These are phyloP conservation scores for Achaetomiella virescens DNA, from an alignment of 495 filamentous ascomycete species.

Conservation along the genomic window DNA sequence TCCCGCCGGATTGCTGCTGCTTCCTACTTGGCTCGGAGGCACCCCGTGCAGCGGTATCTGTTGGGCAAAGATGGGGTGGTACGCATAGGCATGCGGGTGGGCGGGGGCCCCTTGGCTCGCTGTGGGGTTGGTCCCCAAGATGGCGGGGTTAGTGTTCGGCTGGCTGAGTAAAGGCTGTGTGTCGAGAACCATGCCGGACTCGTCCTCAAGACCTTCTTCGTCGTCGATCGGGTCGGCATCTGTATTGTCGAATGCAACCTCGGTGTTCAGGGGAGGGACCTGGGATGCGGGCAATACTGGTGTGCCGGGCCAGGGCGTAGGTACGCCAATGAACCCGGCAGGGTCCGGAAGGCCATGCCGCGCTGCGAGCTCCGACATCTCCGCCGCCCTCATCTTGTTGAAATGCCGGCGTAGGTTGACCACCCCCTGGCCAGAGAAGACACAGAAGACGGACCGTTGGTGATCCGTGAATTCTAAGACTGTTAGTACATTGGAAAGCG, in stretches of 20 bases:
- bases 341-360: not conserved
- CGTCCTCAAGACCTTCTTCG: conserved; percentile 4
- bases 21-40: too few relatives aligned
- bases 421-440: conserved; percentile 89
- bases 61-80: too few relatives aligned
- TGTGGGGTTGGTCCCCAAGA: too few relatives aligned
- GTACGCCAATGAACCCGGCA: conserved; percentile 1
- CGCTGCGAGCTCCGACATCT: conserved; percentile 13
- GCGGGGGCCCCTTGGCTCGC: too few relatives aligned
- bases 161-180: not conserved
- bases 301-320: not conserved
- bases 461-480: conserved; percentile 83
- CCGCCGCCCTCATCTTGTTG: conserved; percentile 45
- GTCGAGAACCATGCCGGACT: not conserved
- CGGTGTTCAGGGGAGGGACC: not conserved
- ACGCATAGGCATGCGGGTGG: too few relatives aligned
- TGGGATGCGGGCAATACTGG: not conserved
- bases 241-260: conserved; percentile 8
- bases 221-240: conserved; percentile 14
- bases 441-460: conserved; percentile 91
- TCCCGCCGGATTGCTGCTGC: too few relatives aligned
- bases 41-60: too few relatives aligned
- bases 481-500: conserved; percentile 21
- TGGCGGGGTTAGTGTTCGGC: too few relatives aligned
- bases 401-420: conserved; percentile 67